These are phyloP conservation scores for Solanum aculeatissimum DNA, from an alignment of 305 asterid species.

Conservation along the genomic window DNA sequence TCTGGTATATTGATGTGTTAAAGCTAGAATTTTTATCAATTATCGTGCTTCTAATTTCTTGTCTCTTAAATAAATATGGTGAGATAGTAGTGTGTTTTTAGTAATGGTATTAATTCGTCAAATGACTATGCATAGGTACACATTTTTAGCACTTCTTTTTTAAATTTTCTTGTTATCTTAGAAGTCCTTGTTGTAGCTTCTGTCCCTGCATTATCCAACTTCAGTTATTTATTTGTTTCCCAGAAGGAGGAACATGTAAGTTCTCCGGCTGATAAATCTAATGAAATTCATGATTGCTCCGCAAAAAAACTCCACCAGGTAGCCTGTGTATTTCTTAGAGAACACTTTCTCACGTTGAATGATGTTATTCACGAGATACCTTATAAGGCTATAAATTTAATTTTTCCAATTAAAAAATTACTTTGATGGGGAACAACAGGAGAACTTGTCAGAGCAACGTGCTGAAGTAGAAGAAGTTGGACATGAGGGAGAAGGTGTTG, in stretches of 20 bases:
- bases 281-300: slow-evolving; percentile 7
- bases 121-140: not conserved
- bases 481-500: slow-evolving; percentile 22
- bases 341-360: not conserved
- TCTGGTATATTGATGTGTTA: not conserved
- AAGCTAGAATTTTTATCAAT: not conserved
- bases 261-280: slow-evolving; percentile 20
- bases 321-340: not conserved
- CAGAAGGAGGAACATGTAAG: slow-evolving; percentile 27
- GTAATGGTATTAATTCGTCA: not conserved
- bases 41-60: not conserved
- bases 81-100: not conserved
- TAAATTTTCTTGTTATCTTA: not conserved
- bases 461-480: slow-evolving; percentile 20
- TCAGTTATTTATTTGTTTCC: not conserved
- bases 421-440: slow-evolving; percentile 24
- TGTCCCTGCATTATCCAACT: not conserved
- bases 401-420: not conserved
- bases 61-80: not conserved
- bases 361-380: not conserved
- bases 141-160: not conserved
- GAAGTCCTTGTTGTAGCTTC: not conserved
- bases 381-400: not conserved
- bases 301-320: slow-evolving; percentile 35
- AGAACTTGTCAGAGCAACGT: slow-evolving; percentile 24